Conservation (phyloP, 495 filamentous ascomycete species). For the Penicillium egyptiacum region DNA sequence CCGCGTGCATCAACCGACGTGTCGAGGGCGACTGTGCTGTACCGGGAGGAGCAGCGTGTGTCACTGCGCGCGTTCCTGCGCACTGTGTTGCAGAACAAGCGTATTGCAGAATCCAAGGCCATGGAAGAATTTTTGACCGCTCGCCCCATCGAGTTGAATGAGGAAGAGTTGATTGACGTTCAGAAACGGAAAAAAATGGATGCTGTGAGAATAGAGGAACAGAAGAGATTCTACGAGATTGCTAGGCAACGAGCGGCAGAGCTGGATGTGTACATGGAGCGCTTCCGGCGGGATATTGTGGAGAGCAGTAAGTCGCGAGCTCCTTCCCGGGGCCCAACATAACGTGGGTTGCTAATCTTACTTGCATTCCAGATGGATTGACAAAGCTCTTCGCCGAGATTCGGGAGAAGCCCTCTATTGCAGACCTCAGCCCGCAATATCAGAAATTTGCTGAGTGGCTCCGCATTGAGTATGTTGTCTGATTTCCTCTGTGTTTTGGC, state of each 20-base stretch:
- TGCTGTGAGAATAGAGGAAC: constrained; percentile 84
- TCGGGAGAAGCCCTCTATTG: constrained; percentile 77
- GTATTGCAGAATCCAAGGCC: constrained; percentile 75
- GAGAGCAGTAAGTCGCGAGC: constrained; percentile 63
- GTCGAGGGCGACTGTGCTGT: constrained; percentile 57
- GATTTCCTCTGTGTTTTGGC: neutral
- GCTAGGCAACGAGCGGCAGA: constrained; percentile 86
- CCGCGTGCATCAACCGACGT: constrained; percentile 53
- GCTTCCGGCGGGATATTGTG: constrained; percentile 71
- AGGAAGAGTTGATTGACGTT: constrained; percentile 83
- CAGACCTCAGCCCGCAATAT: constrained; percentile 89
- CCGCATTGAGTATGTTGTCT: constrained; percentile 69
- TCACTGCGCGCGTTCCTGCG: constrained; percentile 88
- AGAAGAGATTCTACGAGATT: constrained; percentile 92
- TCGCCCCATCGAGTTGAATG: constrained; percentile 66
- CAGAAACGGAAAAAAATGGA: constrained; percentile 77
- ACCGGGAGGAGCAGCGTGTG: constrained; percentile 87
- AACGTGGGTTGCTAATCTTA: neutral
- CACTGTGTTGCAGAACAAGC: constrained; percentile 76
- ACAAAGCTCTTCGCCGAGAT: constrained; percentile 94
- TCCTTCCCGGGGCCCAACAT: neutral
- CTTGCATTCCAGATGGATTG: constrained; percentile 62
- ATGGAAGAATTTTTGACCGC: constrained; percentile 78
- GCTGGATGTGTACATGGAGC: constrained; percentile 96
- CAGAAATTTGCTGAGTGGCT: constrained; percentile 99